Evolutionary conservation across 441 rosid species (phyloP), one percentile per base, ranked within the genome.

Genomic region (Brassica balearica): DNA sequence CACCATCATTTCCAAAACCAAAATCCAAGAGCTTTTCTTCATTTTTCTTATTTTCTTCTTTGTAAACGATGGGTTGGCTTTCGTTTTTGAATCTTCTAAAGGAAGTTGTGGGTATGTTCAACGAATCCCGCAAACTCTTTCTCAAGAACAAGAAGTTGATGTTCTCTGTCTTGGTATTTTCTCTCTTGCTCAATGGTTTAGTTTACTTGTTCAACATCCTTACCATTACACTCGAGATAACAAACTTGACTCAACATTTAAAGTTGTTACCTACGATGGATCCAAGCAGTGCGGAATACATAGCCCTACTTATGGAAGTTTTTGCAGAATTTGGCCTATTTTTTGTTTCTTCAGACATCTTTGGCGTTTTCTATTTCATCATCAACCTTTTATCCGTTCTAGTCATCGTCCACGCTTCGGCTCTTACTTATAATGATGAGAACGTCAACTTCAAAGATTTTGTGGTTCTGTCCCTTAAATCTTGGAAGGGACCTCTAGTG

Each of bases 361-460:
- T 53, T 67, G 0, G 64, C 0, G 38, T 56, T 8, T 4, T 78
- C 29, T 5, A 8, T 55, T 55, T 27, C 5, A 9, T 68, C 15
- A 25, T 71, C 34, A 72, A 55, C 62, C 55, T 86, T 4, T 65
- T 86, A 41, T 77, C 77, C 7, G 4, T 64, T 17, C 19, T 68
- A 0, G 72, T 78, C 15, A 79, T 82, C 3, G 85, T 86, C 72
- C 77, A 80, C 0, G 87, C 86, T 1, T 78, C 91, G 0, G 87
- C 90, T 29, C 34, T 29, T 29, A 29, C 34, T 29, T 29, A 29
- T 29, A 29, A 29, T 29, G 34, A 29, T 29, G 86, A 81, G n/a
- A 56, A 32, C 15, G 17, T 79, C 29, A 10, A 81, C 67, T 22
- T 81, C 48, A 77, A 53, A 77, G 80, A 82, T 1, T 66, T 88